A percentile compares a stretch with the other conserved stretches of the same genome.
phyloP scores from a whole-genome alignment of 306 rosid species.

The Quercus wislizeni region DNA sequence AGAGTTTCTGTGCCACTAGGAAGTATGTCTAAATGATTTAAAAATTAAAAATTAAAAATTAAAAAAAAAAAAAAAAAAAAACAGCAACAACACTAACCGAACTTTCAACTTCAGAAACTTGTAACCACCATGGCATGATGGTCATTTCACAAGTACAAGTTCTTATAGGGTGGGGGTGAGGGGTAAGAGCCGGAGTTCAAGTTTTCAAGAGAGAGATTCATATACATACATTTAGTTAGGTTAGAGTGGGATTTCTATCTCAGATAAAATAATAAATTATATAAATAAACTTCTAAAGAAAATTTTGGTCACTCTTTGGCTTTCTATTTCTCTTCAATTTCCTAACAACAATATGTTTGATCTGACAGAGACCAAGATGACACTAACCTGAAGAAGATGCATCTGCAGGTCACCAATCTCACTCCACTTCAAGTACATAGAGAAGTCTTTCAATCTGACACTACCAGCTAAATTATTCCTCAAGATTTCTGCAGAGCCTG shows the following conservation, averaged over 20 bases:
- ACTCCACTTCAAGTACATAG: constrained; percentile 77
- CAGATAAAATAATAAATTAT: too few relatives aligned
- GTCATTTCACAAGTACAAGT: too few relatives aligned
- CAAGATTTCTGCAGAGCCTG: constrained; percentile 49
- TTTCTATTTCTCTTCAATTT: constrained; percentile 1
- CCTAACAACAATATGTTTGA: not conserved
- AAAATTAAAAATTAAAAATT: not conserved
- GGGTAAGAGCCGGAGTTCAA: too few relatives aligned
- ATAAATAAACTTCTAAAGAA: not conserved
- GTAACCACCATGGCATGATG: too few relatives aligned
- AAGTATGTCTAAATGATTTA: not conserved
- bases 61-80: not conserved
- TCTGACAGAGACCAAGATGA: not conserved
- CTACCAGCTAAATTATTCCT: constrained; percentile 46
- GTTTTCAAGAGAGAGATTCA: too few relatives aligned
- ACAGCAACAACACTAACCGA: too few relatives aligned
- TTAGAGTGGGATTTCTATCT: too few relatives aligned
- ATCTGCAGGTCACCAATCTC: constrained; percentile 65
- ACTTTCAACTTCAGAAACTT: not conserved
- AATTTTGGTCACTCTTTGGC: not conserved
- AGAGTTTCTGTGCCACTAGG: not conserved
- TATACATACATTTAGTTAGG: too few relatives aligned
- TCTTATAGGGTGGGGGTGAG: too few relatives aligned
- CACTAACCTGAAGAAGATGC: constrained; percentile 57
- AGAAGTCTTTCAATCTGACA: constrained; percentile 44